Evolutionary conservation across 2,329 filamentous ascomycete species (phyloP).

Genomic region (Trichoderma polysporum): DNA sequence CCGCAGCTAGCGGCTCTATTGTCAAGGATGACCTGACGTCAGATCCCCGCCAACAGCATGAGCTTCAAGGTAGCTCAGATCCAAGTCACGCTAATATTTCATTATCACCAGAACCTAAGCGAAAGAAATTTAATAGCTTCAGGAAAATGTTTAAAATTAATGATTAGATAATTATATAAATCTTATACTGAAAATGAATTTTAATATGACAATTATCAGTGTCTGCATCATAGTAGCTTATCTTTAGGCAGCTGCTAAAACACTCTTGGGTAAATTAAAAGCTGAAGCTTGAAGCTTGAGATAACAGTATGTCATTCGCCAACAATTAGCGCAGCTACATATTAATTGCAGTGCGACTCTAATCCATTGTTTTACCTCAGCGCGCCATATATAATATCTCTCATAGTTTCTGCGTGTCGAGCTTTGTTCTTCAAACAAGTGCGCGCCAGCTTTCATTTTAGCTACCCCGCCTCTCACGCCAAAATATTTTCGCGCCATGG

Average conservation of each 20-base stretch:
- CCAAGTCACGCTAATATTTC: neutral
- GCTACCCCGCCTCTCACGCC: constrained; percentile 15
- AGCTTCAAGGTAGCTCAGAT: neutral
- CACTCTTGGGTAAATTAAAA: neutral
- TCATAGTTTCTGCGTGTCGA: neutral
- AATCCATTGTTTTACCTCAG: neutral
- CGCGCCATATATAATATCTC: constrained; percentile 9
- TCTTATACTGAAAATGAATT: neutral
- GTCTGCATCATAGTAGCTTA: neutral
- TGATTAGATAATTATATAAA: neutral
- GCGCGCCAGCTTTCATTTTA: neutral
- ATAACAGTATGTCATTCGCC: constrained; percentile 1
- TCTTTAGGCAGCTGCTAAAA: neutral
- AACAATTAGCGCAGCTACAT: constrained; percentile 16
- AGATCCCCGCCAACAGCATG: constrained; percentile 1
- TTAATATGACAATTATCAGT: neutral
- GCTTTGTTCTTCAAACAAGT: neutral
- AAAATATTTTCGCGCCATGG: constrained; percentile 1
- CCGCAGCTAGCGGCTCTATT: constrained; percentile 9
- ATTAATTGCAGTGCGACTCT: neutral
- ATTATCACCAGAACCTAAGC: constrained; percentile 4
- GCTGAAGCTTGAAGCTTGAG: neutral
- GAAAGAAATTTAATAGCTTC: constrained; percentile 19
- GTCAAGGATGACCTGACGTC: neutral
- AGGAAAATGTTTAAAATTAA: constrained; percentile 19